phyloP scores from a whole-genome alignment of 441 rosid genomes.

The Gossypium gossypioides region DNA sequence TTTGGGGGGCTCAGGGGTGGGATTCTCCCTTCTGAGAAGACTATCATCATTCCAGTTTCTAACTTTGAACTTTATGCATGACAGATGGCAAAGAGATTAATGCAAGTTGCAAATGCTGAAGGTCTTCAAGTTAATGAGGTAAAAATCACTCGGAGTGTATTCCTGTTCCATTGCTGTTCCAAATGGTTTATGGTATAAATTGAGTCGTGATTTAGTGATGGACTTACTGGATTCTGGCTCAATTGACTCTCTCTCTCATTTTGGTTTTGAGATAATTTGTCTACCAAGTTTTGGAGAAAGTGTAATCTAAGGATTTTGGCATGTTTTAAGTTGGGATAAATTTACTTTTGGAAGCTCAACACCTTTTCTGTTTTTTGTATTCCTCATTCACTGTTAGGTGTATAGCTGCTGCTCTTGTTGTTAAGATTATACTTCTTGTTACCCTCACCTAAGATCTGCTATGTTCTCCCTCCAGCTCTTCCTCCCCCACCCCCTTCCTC shows the following conservation, averaged over 20 bases:
- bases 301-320: background rate
- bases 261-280: background rate
- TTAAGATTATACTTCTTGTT: background rate
- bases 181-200: background rate
- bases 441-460: background rate
- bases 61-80: slow-evolving; percentile 18
- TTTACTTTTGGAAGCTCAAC: background rate
- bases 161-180: background rate
- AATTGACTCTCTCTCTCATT: background rate
- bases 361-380: background rate
- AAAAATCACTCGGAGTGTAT: slow-evolving; percentile 5
- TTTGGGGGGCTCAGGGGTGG: background rate
- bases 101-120: slow-evolving; percentile 71
- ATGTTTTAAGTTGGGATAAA: background rate
- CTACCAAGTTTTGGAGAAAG: background rate
- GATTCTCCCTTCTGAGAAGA: background rate
- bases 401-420: background rate
- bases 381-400: background rate
- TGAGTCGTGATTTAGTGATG: background rate
- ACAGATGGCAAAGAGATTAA: slow-evolving; percentile 92
- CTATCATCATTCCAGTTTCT: background rate
- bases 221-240: background rate
- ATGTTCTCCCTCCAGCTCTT: background rate
- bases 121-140: slow-evolving; percentile 80
- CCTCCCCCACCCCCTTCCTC: background rate